These are phyloP conservation scores for Glycine tomentella DNA, from an alignment of 306 rosid genomes.

Conservation along the genomic window DNA sequence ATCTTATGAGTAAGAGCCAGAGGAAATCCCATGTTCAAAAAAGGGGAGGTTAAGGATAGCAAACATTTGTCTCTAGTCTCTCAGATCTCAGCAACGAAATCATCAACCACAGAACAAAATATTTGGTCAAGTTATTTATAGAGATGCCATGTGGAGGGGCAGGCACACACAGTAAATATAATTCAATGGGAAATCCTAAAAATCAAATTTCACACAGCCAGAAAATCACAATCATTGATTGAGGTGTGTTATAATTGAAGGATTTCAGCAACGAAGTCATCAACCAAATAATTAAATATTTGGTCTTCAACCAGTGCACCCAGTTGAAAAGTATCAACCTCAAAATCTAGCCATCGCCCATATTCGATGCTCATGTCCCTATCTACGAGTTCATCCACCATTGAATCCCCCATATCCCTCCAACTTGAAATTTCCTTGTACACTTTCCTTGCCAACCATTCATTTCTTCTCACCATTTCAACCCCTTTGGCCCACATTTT, in stretches of 20 bases:
- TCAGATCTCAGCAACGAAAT: neutral
- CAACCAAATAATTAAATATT: constrained; percentile 64
- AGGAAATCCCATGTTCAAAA: no score
- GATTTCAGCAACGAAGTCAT: constrained; percentile 65
- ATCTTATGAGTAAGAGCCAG: no score
- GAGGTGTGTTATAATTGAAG: constrained; percentile 39
- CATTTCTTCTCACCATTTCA: constrained; percentile 67
- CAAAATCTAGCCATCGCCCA: constrained; percentile 75
- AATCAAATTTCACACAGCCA: neutral
- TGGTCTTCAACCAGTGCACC: constrained; percentile 65
- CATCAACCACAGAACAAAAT: neutral
- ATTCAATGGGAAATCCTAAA: neutral
- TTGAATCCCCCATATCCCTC: constrained; percentile 67
- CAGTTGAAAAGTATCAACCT: constrained; percentile 55
- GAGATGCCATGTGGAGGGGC: constrained; percentile 10
- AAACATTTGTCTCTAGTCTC: neutral
- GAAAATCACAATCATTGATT: neutral
- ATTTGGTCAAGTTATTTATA: neutral
- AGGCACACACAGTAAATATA: neutral
- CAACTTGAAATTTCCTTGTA: constrained; percentile 69
- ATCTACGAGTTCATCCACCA: constrained; percentile 82
- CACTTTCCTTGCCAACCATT: constrained; percentile 61
- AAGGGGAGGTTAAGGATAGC: neutral
- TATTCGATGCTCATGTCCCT: constrained; percentile 72
- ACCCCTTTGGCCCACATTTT: constrained; percentile 70